Percentiles rank a stretch among this genome's conserved stretches.
phyloP scores from a whole-genome alignment of 208 protist species.

The Trypanosoma platydactyli region DNA sequence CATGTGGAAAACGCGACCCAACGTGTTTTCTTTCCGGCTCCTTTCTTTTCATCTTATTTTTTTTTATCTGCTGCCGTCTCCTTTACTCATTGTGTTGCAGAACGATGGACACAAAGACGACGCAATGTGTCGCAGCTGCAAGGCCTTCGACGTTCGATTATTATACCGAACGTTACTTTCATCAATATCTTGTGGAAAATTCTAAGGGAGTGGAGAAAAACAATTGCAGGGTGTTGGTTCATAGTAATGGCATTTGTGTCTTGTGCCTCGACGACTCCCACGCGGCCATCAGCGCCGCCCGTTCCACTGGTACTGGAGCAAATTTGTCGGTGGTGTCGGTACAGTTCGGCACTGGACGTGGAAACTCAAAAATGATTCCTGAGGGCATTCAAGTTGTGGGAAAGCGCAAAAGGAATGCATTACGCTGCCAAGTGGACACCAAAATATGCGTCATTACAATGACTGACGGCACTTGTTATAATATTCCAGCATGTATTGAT shows the following conservation, averaged over 20 bases:
- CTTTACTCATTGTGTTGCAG: too few species aligned
- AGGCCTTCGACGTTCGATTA: slow-evolving; percentile 68
- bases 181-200: slow-evolving; percentile 69
- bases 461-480: slow-evolving; percentile 49
- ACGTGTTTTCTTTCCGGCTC: too few species aligned
- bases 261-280: slow-evolving; percentile 78
- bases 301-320: not conserved
- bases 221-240: slow-evolving; percentile 74
- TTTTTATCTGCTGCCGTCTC: not conserved
- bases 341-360: slow-evolving; percentile 45
- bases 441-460: slow-evolving; percentile 62
- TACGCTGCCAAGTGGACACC: slow-evolving; percentile 80
- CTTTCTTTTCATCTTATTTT: too few species aligned
- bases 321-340: slow-evolving; percentile 25
- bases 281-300: slow-evolving; percentile 24
- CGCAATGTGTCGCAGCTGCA: not conserved
- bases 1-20: too few species aligned
- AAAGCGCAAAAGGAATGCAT: slow-evolving; percentile 85
- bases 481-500: slow-evolving; percentile 72
- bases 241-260: slow-evolving; percentile 85
- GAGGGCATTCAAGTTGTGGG: slow-evolving; percentile 66
- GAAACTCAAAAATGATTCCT: slow-evolving; percentile 44
- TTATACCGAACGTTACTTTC: slow-evolving; percentile 78
- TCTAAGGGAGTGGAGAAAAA: slow-evolving; percentile 67
- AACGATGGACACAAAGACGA: not conserved